Conservation (phyloP, 495 filamentous ascomycete genomes). For the Friedmanniomyces simplex region DNA sequence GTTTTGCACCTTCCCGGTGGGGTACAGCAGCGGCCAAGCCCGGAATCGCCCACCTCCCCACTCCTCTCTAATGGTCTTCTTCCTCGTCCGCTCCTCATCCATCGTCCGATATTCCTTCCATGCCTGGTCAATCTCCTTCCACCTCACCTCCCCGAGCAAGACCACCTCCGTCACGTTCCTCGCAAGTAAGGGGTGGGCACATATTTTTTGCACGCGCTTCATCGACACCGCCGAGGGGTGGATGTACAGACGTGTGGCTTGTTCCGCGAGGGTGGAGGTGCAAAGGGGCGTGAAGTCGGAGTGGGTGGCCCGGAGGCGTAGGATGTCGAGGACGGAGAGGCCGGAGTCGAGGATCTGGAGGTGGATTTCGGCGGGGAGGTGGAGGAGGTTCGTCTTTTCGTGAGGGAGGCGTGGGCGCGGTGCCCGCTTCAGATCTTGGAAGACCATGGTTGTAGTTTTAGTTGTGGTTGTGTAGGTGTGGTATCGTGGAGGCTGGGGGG, state of each 20-base stretch:
- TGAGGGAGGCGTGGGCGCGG: neutral
- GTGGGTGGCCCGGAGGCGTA: neutral
- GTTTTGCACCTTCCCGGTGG: neutral
- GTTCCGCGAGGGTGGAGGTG: neutral
- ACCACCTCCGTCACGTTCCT: neutral
- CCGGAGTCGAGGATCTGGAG: neutral
- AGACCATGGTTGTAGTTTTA: neutral
- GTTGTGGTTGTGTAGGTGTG: no score
- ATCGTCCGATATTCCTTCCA: no score
- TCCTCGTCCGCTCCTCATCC: neutral
- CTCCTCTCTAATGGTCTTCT: neutral
- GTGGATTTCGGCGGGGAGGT: neutral
- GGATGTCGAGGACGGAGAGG: neutral
- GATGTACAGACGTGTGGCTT: neutral
- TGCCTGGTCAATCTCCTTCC: slow-evolving; percentile 28
- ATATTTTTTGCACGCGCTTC: neutral
- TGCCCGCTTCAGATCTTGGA: neutral
- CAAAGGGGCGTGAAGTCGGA: neutral
- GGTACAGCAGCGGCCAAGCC: neutral
- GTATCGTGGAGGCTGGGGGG: no score
- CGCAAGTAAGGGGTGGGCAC: neutral
- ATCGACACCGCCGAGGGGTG: neutral
- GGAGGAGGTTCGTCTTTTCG: neutral
- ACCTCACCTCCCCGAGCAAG: slow-evolving; percentile 15
- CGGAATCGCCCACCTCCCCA: neutral